Evolutionary conservation across 768 basidiomycete species (phyloP), one percentile per base, ranked within the genome.

Genomic region (Hericium erinaceus): DNA sequence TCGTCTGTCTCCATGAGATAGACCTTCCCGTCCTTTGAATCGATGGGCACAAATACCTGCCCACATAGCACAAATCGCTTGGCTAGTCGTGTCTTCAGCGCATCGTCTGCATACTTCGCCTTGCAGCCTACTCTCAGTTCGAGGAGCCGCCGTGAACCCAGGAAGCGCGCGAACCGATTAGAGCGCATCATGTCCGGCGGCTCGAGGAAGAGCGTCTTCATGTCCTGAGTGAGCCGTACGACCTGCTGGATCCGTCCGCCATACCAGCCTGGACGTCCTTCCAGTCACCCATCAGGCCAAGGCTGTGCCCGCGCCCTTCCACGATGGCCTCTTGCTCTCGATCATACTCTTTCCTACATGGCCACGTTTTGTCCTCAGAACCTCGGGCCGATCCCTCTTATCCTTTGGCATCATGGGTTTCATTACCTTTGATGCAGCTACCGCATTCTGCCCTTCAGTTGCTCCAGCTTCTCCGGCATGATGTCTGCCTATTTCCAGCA

Each of bases 161-260:
- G 75, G 57, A 73, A 81, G 0, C 89, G 78, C 0, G 84, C 81
- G 48, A 88, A 83, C 0, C 85, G 76, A 62, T 83, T 77, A 0
- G 88, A 90, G 0, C 80, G 75, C 12, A 77, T 73, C 59, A 78
- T 80, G 59, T 82, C 79, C 58, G 85, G 76, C 15, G 74, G 75
- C 39, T 83, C 79, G 2, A 89, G 75, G 3, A 66, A 64, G n/a
- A 89, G 68, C 4, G 59, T 67, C 1, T 55, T 58, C 0, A 28
- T 54, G 6, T 41, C 63, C 0, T 61, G 55, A 0, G 65, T 62
- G 44, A 71, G 28, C 49, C 49, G 49, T 3, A 74, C 79, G 6
- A 79, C 63, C 59, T 84, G 86, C 57, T 87, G 85, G 2, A 90
- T 77, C 20, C 73, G 76, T 2, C 89, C 88, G 0, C 87, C 87